These are phyloP conservation scores for Carex arenaria DNA, from an alignment of 202 grass and related monocot genomes.

Conservation along the genomic window DNA sequence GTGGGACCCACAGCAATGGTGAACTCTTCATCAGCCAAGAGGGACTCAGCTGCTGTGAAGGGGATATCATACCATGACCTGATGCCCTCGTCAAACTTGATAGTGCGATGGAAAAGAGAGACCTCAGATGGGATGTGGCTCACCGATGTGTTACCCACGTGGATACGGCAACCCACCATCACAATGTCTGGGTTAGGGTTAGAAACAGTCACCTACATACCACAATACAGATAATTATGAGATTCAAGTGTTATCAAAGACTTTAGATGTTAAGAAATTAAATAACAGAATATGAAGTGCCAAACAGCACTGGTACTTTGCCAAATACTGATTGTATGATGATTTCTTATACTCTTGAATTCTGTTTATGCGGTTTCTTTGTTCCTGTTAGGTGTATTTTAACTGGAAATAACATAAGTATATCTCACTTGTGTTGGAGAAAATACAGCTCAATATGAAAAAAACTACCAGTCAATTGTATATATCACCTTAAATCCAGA, in stretches of 20 bases:
- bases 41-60: constrained; percentile 84
- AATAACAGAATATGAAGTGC: constrained; percentile 21
- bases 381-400: background rate
- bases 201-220: constrained; percentile 61
- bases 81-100: constrained; percentile 90
- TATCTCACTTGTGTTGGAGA: background rate
- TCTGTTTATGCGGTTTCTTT: background rate
- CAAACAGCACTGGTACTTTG: constrained; percentile 20
- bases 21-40: constrained; percentile 92
- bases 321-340: background rate
- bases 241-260: background rate
- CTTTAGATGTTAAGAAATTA: constrained; percentile 1
- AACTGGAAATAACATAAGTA: background rate
- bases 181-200: constrained; percentile 87
- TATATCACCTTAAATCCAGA: constrained; percentile 81
- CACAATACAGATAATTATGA: constrained; percentile 1
- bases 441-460: background rate
- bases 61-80: constrained; percentile 97
- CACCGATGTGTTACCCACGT: constrained; percentile 82
- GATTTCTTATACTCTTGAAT: background rate
- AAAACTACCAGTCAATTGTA: background rate
- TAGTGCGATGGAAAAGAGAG: constrained; percentile 71
- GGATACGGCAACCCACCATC: constrained; percentile 90
- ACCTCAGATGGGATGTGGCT: constrained; percentile 84
- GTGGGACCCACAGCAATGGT: constrained; percentile 69